Evolutionary conservation across 176 grass and related monocot species (phyloP).

Genomic region (Hyparrhenia diplandra): DNA sequence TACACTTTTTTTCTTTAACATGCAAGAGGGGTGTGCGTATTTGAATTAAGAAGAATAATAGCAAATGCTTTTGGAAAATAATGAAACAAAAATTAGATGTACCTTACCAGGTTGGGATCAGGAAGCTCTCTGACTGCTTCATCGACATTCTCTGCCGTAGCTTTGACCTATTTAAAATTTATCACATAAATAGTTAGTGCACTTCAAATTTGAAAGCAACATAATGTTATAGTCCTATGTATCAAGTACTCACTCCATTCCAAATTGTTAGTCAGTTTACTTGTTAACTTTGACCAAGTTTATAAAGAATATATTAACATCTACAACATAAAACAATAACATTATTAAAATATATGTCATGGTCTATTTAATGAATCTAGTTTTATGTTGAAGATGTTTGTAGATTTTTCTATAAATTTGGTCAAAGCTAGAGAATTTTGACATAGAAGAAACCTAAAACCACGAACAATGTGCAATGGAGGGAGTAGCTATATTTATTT

Average conservation of each 20-base stretch:
- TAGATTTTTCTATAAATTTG: neutral
- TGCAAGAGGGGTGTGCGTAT: neutral
- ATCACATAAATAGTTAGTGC: constrained; percentile 12
- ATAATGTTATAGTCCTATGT: neutral
- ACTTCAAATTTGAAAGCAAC: constrained; percentile 4
- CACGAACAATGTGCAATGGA: too few relatives aligned
- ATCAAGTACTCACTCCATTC: neutral
- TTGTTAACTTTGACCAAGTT: neutral
- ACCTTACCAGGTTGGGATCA: constrained; percentile 99
- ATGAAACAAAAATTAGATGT: constrained; percentile 54
- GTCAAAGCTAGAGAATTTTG: neutral
- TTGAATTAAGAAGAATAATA: neutral
- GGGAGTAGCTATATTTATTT: too few relatives aligned
- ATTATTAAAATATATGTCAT: neutral
- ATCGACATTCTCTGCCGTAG: constrained; percentile 95
- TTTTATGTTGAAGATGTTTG: neutral
- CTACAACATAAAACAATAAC: neutral
- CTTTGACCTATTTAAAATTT: constrained; percentile 74
- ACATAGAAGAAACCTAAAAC: too few relatives aligned
- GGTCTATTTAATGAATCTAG: neutral
- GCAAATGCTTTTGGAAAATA: constrained; percentile 19
- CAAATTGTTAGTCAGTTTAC: neutral
- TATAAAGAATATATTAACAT: neutral
- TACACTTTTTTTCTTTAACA: neutral
- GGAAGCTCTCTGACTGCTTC: constrained; percentile 97